Evolutionary conservation across 306 rosid genomes (phyloP).

Genomic region (Biancaea sappan): DNA sequence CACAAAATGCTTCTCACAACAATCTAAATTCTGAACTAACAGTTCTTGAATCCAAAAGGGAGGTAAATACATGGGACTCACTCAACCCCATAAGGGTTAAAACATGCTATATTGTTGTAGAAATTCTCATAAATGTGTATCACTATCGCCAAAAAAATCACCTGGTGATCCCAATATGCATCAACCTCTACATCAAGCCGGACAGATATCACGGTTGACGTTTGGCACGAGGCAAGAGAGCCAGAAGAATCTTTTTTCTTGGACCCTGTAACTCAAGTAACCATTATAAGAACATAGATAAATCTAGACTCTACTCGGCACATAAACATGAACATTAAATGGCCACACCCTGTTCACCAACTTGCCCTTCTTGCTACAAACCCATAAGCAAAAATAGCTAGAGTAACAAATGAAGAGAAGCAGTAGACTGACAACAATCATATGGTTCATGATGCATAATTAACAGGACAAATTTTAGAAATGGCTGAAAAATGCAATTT

Average conservation of each 20-base stretch:
- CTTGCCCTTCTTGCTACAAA: not conserved
- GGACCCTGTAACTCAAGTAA: slow-evolving; percentile 79
- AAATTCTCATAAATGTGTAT: slow-evolving; percentile 27
- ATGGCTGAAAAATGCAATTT: slow-evolving; percentile 9
- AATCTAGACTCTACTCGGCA: not conserved
- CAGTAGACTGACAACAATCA: slow-evolving; percentile 13
- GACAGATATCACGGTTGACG: slow-evolving; percentile 50
- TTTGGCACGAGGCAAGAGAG: slow-evolving; percentile 68
- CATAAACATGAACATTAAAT: not conserved
- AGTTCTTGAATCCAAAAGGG: slow-evolving; percentile 40
- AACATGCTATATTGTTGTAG: slow-evolving; percentile 29
- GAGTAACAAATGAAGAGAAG: slow-evolving; percentile 3
- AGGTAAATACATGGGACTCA: slow-evolving; percentile 29
- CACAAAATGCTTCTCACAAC: slow-evolving; percentile 40
- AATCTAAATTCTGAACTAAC: slow-evolving; percentile 20
- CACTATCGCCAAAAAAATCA: slow-evolving; percentile 25
- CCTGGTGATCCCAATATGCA: slow-evolving; percentile 29
- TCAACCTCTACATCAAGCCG: slow-evolving; percentile 31
- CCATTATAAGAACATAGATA: slow-evolving; percentile 36
- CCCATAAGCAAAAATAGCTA: not conserved
- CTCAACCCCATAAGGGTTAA: slow-evolving; percentile 36
- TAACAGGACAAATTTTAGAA: slow-evolving; percentile 2
- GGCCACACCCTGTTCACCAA: not conserved
- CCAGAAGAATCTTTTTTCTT: slow-evolving; percentile 87
- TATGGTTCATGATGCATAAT: slow-evolving; percentile 3